These are phyloP conservation scores for Hypoxylon lienhwacheense DNA, from an alignment of 495 filamentous ascomycete species.

Conservation along the genomic window DNA sequence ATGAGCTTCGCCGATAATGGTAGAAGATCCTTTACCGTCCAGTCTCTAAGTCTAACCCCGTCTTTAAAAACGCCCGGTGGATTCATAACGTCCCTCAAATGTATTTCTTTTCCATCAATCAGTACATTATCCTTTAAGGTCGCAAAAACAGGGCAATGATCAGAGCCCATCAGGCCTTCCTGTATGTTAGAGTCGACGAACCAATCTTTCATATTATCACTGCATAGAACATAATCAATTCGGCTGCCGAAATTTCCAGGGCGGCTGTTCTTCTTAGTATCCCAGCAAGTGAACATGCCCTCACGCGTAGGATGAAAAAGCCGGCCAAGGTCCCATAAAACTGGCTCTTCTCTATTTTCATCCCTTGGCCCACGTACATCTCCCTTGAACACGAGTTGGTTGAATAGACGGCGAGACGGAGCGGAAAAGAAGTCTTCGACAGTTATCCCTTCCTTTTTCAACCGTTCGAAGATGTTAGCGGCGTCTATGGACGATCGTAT, in stretches of 20 bases:
- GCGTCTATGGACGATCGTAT: constrained; percentile 72
- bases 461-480: constrained; percentile 66
- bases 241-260: constrained; percentile 89
- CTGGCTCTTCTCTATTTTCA: constrained; percentile 68
- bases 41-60: constrained; percentile 69
- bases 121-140: constrained; percentile 66
- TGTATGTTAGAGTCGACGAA: constrained; percentile 89
- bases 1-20: constrained; percentile 80
- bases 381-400: constrained; percentile 76
- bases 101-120: constrained; percentile 50
- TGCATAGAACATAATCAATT: constrained; percentile 93
- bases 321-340: constrained; percentile 84
- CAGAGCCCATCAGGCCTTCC: constrained; percentile 91
- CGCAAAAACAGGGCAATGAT: constrained; percentile 93
- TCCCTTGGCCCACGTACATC: constrained; percentile 71
- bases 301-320: constrained; percentile 74
- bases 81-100: constrained; percentile 78
- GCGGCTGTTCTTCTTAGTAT: constrained; percentile 79
- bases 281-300: constrained; percentile 98
- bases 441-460: constrained; percentile 68
- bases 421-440: constrained; percentile 70
- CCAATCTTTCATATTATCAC: constrained; percentile 78
- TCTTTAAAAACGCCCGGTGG: constrained; percentile 71
- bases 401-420: constrained; percentile 79
- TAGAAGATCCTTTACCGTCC: constrained; percentile 64